Evolutionary conservation across 495 filamentous ascomycete species (phyloP), one percentile per base, ranked within the genome.

Genomic region (Sporormia fimetaria): DNA sequence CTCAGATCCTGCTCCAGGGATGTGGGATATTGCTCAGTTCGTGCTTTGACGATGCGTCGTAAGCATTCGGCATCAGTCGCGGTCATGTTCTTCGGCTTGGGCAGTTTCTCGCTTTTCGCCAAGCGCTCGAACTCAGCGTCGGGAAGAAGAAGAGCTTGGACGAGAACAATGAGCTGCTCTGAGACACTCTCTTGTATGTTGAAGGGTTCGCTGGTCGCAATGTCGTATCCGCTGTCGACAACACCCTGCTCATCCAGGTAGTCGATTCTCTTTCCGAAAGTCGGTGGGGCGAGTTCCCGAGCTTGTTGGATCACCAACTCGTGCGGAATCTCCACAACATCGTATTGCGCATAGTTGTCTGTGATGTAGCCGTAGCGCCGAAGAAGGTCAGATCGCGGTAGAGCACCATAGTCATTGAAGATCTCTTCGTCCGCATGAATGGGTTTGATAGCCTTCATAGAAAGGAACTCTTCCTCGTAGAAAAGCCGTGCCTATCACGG

Each of bases 361-460:
- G 85, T 92, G 9, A 88, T 75, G 49, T 94, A 96, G 5, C 88
- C 88, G 51, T 94, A 95, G 17, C 88, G 68, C 14, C 88, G 71
- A 14, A 96, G 71, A 14, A 95, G 63, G 56, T 95, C 87, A 0
- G 80, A 74, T 20, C 77, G 80, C 2, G 85, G 78, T 16, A 93
- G 72, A 22, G 82, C 76, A 6, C 87, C 88, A 56, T 93, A 94
- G 57, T 93, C 87, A 48, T 94, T 94, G 52, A 93, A 75, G 14
- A 94, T 76, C 55, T 94, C 83, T 37, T 83, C 75, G n/a, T 80
- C 80, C 4, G 68, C 65, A 6, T 52, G 53, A 48, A 95, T 83
- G 0, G 70, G 55, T 34, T 77, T 71, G 44, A 82, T 66, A 2
- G 78, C 64, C 32, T 73, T 77, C 62, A 85, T 85, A 11, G 73